Percentiles rank a stretch among this genome's conserved stretches.
phyloP scores from a whole-genome alignment of 306 rosid species.

The Chamaecrista fasciculata region DNA sequence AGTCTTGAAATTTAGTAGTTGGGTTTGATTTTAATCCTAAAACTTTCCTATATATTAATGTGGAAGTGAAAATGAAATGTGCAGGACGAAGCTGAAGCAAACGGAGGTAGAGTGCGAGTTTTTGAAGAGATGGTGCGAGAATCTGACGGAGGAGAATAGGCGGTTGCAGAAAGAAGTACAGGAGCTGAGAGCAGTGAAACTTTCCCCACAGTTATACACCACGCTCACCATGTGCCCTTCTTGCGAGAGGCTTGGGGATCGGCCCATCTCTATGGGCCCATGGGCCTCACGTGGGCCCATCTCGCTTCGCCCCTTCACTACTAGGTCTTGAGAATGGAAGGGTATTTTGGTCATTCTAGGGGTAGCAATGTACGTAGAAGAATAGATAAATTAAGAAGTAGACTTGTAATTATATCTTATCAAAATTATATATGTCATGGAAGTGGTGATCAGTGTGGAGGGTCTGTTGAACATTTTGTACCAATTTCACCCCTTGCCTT shows the following conservation, averaged over 20 bases:
- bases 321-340: background rate
- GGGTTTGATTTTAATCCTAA: too few species aligned
- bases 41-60: too few species aligned
- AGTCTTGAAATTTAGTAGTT: too few species aligned
- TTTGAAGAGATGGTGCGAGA: constrained; percentile 84
- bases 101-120: constrained; percentile 96
- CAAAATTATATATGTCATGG: too few species aligned
- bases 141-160: constrained; percentile 85
- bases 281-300: constrained; percentile 22
- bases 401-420: too few species aligned
- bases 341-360: constrained; percentile 32
- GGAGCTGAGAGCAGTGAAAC: constrained; percentile 92
- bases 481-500: constrained; percentile 26
- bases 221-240: constrained; percentile 98
- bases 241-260: constrained; percentile 79
- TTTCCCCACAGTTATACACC: constrained; percentile 91
- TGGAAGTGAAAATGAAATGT: too few species aligned
- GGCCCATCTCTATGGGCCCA: constrained; percentile 30
- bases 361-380: too few species aligned
- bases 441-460: constrained; percentile 23
- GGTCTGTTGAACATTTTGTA: constrained; percentile 36
- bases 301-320: constrained; percentile 17
- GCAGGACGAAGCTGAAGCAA: constrained; percentile 88
- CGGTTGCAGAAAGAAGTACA: constrained; percentile 92
- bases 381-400: too few species aligned